Base-by-base conservation (phyloP, 1,139 yeast species). In the Suhomyces choctaworum region DNA sequence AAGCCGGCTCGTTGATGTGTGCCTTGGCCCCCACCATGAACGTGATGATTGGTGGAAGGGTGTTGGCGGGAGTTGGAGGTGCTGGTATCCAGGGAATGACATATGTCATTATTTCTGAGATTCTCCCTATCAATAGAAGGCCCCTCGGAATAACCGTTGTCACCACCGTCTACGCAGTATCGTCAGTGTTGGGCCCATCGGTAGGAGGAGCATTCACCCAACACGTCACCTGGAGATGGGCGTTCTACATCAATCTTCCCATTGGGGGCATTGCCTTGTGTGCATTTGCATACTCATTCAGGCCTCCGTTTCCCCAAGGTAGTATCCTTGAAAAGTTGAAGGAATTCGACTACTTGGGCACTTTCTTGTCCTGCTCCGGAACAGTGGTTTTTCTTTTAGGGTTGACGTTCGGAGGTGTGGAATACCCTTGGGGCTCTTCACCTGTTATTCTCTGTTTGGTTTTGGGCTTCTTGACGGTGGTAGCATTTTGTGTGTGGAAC, bases 221-320 rank as follows among this genome's bases (percentile, higher is more conserved):
- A 16, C 65, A 73, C 32, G 79, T 76, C 2, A 64, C 78, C 15
- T 83, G 90, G 90, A 70, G 92, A 54, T 82, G 90, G 89, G 78
- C 86, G 46, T 84, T 83, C 55, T 84, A 78, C 55, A 70, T 83
- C 48, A 83, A 82, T 53, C 59, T 84, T 39, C 88, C 90, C 4
- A 62, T 81, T 34, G 84, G 85, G 12, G 88, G 82, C 0, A 42
- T 72, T 3, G 80, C 83, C 1, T 56, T 72, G 12, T 53, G 58
- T 0, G 52, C 72, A 13, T 64, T 82, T 31, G 41, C 65, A 10
- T 48, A 65, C 29, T 64, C 73, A 14, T 80, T 78, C 57, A 66
- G 73, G 25, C 84, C 87, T n/a, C 82, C 82, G 15, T 60, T 46
- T 27, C 64, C 77, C 2, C 56, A 55, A 25, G 73, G 74, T 4